phyloP scores from a whole-genome alignment of 2,329 filamentous ascomycete genomes.

The Emmonsia crescens region DNA sequence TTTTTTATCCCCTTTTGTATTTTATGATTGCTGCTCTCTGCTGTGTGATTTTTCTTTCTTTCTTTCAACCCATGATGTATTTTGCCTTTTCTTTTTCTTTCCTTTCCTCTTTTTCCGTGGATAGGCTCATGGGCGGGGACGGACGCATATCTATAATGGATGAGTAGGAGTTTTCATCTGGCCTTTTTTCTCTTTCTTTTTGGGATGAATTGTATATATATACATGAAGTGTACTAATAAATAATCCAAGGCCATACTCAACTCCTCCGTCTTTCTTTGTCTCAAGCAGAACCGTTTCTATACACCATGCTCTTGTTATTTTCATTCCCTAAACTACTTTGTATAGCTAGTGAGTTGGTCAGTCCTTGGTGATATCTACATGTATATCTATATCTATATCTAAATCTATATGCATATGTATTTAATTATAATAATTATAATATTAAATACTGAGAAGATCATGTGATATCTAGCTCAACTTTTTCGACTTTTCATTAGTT shows the following conservation, averaged over 20 bases:
- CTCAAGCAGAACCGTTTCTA: too few species aligned
- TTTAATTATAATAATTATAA: too few species aligned
- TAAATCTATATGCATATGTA: too few species aligned
- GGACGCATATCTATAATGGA: neutral
- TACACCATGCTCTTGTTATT: too few species aligned
- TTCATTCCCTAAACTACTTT: neutral
- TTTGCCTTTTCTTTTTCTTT: neutral
- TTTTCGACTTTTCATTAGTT: too few species aligned
- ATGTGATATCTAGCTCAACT: neutral
- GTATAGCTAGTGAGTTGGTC: neutral
- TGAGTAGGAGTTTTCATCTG: neutral
- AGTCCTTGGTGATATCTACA: too few species aligned
- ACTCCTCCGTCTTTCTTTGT: neutral
- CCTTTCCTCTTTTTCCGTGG: neutral
- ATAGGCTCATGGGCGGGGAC: neutral
- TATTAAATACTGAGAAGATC: too few species aligned
- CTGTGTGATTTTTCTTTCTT: neutral
- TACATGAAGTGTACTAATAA: neutral
- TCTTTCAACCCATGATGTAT: neutral
- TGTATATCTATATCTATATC: too few species aligned
- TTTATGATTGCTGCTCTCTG: neutral
- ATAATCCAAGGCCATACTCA: neutral
- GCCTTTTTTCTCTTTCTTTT: neutral
- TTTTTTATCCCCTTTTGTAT: neutral
- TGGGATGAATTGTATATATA: neutral